Evolutionary conservation across 495 filamentous ascomycete species (phyloP).

Genomic region (Trichoderma orchidacearum): DNA sequence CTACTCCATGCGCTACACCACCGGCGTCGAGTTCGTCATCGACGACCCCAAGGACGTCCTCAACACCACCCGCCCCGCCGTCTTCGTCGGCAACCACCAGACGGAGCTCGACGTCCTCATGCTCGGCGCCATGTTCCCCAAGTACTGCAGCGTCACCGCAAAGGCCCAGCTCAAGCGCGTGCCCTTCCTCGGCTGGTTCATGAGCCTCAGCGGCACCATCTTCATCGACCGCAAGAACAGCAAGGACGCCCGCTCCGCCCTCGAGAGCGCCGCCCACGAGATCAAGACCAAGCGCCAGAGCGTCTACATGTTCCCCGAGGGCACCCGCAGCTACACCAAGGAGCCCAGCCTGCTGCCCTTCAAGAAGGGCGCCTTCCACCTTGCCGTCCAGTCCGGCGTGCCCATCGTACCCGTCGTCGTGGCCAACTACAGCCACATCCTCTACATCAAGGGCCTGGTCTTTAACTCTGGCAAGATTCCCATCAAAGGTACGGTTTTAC

Average conservation of each 20-base stretch:
- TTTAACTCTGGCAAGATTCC: constrained; percentile 70
- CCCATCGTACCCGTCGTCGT: constrained; percentile 81
- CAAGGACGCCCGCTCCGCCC: constrained; percentile 67
- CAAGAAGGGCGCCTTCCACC: constrained; percentile 97
- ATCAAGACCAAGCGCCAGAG: constrained; percentile 67
- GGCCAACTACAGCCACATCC: constrained; percentile 75
- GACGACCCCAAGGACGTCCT: constrained; percentile 53
- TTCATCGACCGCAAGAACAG: constrained; percentile 88
- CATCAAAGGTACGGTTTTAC: constrained; percentile 49
- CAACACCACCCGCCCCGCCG: constrained; percentile 55
- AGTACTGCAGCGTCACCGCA: constrained; percentile 83
- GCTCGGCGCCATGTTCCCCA: constrained; percentile 75
- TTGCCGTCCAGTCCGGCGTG: constrained; percentile 86
- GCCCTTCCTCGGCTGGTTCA: constrained; percentile 96
- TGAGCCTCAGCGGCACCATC: constrained; percentile 76
- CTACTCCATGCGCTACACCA: constrained; percentile 58
- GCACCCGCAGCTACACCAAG: constrained; percentile 77
- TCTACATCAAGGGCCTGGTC: constrained; percentile 52
- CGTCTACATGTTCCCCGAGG: constrained; percentile 91
- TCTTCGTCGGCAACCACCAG: constrained; percentile 91
- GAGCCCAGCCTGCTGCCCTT: constrained; percentile 74
- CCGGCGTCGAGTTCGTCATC: constrained; percentile 69
- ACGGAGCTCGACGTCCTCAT: constrained; percentile 88
- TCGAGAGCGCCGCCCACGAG: constrained; percentile 66
- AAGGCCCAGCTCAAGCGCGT: constrained; percentile 69